phyloP scores from a whole-genome alignment of 352 stramenopile genomes.

The Lagenidium giganteum region DNA sequence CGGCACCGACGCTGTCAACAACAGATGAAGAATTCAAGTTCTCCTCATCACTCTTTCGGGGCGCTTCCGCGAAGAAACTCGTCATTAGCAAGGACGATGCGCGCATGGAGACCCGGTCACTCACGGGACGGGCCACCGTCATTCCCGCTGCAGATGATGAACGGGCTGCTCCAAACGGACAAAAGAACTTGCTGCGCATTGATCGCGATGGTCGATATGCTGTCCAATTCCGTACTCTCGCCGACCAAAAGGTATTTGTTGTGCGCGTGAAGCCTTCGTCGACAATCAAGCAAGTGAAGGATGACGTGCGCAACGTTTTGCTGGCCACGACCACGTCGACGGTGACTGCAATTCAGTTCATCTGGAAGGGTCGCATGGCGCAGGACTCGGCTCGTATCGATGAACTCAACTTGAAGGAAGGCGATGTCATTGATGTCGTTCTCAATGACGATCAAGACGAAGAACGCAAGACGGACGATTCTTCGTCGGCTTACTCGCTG shows the following conservation, averaged over 20 bases:
- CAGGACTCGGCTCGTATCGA: constrained; percentile 37
- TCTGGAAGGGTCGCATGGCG: constrained; percentile 56
- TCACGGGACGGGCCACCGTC: constrained; percentile 13
- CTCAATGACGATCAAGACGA: constrained; percentile 40
- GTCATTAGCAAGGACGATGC: constrained; percentile 48
- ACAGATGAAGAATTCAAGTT: constrained; percentile 62
- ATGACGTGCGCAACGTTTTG: constrained; percentile 55
- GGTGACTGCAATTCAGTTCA: constrained; percentile 53
- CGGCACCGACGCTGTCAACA: constrained; percentile 11
- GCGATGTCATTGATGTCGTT: constrained; percentile 60
- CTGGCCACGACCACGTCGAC: constrained; percentile 27
- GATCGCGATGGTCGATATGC: constrained; percentile 51
- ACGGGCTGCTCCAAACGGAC: constrained; percentile 6
- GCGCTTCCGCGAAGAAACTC: constrained; percentile 45
- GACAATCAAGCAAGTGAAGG: constrained; percentile 47
- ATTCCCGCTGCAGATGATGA: constrained; percentile 11
- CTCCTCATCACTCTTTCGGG: constrained; percentile 56
- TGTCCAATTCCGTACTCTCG: constrained; percentile 57
- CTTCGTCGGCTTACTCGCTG: constrained; percentile 13
- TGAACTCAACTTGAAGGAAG: constrained; percentile 53
- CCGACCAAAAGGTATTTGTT: constrained; percentile 65
- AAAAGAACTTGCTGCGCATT: constrained; percentile 25
- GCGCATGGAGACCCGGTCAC: constrained; percentile 1
- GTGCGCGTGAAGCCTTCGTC: constrained; percentile 40
- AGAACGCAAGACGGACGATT: constrained; percentile 19